Conservation (phyloP, 23 red algal species). For the Gracilaria vermiculophylla region DNA sequence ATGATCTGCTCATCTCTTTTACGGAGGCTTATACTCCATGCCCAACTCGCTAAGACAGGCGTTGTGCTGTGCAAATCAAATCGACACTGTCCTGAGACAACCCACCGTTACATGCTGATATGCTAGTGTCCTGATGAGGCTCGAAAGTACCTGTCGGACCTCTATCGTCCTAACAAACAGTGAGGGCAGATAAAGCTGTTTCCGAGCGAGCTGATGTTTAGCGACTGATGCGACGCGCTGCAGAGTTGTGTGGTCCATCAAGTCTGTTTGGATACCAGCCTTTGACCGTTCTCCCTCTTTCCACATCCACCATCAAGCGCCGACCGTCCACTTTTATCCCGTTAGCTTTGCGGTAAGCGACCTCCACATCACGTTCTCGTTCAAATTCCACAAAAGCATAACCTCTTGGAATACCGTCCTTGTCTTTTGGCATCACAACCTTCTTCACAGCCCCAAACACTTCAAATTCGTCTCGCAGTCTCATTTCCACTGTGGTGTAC, state of each 20-base stretch:
- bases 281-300: constrained; percentile 69
- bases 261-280: constrained; percentile 72
- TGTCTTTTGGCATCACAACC: constrained; percentile 55
- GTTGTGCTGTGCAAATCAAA: too few relatives aligned
- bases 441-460: constrained; percentile 41
- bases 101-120: too few relatives aligned
- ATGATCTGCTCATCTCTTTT: too few relatives aligned
- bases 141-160: too few relatives aligned
- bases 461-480: constrained; percentile 64
- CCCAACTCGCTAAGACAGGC: too few relatives aligned
- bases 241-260: constrained; percentile 60
- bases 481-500: not conserved
- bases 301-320: constrained; percentile 77
- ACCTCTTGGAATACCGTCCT: constrained; percentile 31
- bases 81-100: too few relatives aligned
- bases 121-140: too few relatives aligned
- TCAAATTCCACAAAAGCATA: constrained; percentile 94
- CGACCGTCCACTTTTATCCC: constrained; percentile 76
- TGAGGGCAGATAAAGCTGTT: too few relatives aligned
- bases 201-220: not conserved
- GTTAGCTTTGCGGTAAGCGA: constrained; percentile 47
- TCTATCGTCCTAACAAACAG: too few relatives aligned
- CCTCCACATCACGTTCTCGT: constrained; percentile 63
- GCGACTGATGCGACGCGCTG: not conserved
- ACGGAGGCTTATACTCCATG: too few relatives aligned